Evolutionary conservation across 345 rosid species (phyloP).

Genomic region (Sonneratia caseolaris): DNA sequence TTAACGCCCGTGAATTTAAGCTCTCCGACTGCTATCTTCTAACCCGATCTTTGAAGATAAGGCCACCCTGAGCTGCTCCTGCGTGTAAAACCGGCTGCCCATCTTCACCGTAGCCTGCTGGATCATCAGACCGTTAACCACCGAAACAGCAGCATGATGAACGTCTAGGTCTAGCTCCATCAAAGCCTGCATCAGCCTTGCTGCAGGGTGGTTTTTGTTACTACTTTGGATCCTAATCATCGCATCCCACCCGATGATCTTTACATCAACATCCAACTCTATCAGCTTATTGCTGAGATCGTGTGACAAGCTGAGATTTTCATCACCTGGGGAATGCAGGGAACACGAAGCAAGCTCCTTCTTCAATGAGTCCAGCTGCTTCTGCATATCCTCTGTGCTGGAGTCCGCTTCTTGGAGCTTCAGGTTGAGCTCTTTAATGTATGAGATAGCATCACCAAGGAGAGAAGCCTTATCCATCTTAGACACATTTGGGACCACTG

Average conservation of each 20-base stretch:
- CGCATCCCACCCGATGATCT: slow-evolving; percentile 77
- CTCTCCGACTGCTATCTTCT: slow-evolving; percentile 5
- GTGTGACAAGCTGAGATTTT: slow-evolving; percentile 27
- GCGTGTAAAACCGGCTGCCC: slow-evolving; percentile 64
- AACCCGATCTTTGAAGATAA: slow-evolving; percentile 50
- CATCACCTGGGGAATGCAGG: slow-evolving; percentile 19
- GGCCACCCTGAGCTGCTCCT: slow-evolving; percentile 64
- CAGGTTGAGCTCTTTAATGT: slow-evolving; percentile 70
- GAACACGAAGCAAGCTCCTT: slow-evolving; percentile 24
- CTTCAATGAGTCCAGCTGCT: slow-evolving; percentile 49
- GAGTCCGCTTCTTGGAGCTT: slow-evolving; percentile 49
- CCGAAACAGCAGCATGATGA: slow-evolving; percentile 74
- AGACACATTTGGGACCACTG: slow-evolving; percentile 87
- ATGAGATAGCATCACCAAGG: slow-evolving; percentile 79
- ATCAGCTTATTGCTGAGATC: slow-evolving; percentile 20
- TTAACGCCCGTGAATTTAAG: background rate
- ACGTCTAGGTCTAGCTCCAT: slow-evolving; percentile 83
- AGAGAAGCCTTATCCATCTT: slow-evolving; percentile 99
- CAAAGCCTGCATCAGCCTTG: slow-evolving; percentile 70
- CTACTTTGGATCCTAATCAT: slow-evolving; percentile 72
- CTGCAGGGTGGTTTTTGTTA: slow-evolving; percentile 86
- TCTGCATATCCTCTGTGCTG: slow-evolving; percentile 57
- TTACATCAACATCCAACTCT: slow-evolving; percentile 79
- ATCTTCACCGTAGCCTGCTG: slow-evolving; percentile 95
- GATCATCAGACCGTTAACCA: slow-evolving; percentile 84